Percentiles rank a stretch among this genome's conserved stretches.
These are phyloP conservation scores for Sanghuangporus sanghuang DNA, from an alignment of 1,284 basidiomycete genomes.

Conservation along the genomic window DNA sequence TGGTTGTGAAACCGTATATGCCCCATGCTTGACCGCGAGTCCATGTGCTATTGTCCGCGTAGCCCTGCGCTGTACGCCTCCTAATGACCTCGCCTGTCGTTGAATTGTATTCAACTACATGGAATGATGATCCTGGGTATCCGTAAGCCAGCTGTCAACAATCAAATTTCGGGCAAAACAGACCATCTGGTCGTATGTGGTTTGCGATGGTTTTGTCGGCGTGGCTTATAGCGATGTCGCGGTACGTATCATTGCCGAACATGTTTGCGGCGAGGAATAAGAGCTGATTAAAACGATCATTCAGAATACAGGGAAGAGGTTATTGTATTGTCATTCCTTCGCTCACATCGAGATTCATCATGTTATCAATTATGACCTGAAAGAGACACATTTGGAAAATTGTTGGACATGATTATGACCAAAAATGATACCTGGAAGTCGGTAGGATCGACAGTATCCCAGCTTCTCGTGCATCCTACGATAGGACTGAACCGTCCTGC, in stretches of 20 bases:
- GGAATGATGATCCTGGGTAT: conserved; percentile 52
- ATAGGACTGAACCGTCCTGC: conserved; percentile 36
- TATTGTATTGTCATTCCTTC: neutral
- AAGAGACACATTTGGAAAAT: conserved; percentile 1
- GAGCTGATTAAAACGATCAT: conserved; percentile 27
- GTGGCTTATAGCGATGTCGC: conserved; percentile 56
- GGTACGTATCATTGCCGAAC: conserved; percentile 53
- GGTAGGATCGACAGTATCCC: conserved; percentile 50
- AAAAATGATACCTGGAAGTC: conserved; percentile 41
- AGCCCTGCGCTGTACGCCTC: conserved; percentile 57
- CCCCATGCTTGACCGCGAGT: conserved; percentile 68
- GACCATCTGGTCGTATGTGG: conserved; percentile 59
- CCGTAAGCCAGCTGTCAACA: neutral
- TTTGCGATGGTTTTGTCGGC: conserved; percentile 63
- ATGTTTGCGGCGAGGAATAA: conserved; percentile 50
- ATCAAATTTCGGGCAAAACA: conserved; percentile 14
- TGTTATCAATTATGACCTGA: conserved; percentile 70
- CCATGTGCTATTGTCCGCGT: conserved; percentile 63
- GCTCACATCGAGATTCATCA: conserved; percentile 65
- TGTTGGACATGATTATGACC: neutral
- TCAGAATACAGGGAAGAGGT: neutral
- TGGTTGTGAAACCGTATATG: conserved; percentile 64
- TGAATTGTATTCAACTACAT: conserved; percentile 63
- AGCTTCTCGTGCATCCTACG: conserved; percentile 45
- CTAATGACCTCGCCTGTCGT: conserved; percentile 54